Conservation (phyloP, 208 protist species). For the Acanthamoeba triangularis region DNA sequence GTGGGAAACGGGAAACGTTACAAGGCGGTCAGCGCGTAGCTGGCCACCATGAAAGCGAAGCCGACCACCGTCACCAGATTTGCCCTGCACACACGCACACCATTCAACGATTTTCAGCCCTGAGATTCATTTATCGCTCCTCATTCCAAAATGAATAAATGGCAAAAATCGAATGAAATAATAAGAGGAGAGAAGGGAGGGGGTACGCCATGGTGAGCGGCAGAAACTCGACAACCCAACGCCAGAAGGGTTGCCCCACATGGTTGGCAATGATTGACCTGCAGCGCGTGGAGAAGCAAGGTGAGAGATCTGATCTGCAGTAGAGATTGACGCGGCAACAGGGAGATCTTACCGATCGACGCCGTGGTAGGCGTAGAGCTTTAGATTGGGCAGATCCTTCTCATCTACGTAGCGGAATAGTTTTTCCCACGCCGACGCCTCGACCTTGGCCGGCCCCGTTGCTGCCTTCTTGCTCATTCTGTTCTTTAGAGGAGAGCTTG, state of each 20-base stretch:
- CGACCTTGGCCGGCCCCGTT: too few relatives aligned
- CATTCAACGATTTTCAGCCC: neutral
- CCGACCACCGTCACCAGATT: conserved; percentile 45
- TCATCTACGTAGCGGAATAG: conserved; percentile 24
- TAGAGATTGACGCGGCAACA: too few relatives aligned
- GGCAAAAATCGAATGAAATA: neutral
- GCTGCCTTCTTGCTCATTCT: neutral
- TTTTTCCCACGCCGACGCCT: neutral
- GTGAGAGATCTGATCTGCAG: too few relatives aligned
- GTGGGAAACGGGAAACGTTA: neutral
- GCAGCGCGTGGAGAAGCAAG: neutral
- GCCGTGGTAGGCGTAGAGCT: conserved; percentile 15
- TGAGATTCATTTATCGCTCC: too few relatives aligned
- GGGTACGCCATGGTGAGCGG: conserved; percentile 10
- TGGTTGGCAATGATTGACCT: conserved; percentile 63
- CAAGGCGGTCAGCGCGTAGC: conserved; percentile 21
- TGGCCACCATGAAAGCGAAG: conserved; percentile 50
- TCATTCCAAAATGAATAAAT: neutral
- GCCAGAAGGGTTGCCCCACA: conserved; percentile 50
- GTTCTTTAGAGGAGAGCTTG: too few relatives aligned
- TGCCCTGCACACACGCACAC: neutral
- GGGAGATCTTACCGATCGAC: neutral
- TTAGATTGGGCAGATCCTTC: neutral
- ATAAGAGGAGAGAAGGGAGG: neutral
- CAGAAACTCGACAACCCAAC: conserved; percentile 56